Conservation (phyloP, 768 basidiomycete genomes). For the Tricholoma bakamatsutake region DNA sequence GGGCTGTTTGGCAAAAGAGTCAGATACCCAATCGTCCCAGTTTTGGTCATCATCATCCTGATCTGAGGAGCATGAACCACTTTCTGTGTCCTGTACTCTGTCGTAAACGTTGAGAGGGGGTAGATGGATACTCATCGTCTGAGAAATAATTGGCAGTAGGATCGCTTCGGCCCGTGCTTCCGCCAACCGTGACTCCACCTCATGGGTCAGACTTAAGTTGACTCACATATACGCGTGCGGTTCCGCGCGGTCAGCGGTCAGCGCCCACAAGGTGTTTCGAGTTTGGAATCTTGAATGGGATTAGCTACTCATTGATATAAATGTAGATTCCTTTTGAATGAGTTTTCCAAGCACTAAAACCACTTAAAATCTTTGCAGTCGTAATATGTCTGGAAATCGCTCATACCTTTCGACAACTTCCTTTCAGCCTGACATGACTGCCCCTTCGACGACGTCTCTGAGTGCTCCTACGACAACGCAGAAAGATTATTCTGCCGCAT, state of each 20-base stretch:
- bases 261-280: too few species aligned
- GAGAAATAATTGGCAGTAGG: background rate
- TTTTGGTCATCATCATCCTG: conserved; percentile 48
- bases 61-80: conserved; percentile 24
- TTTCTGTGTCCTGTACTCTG: conserved; percentile 19
- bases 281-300: too few species aligned
- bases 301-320: too few species aligned
- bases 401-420: conserved; percentile 8
- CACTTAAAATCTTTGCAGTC: too few species aligned
- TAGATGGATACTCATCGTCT: conserved; percentile 34
- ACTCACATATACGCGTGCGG: too few species aligned
- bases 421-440: conserved; percentile 14
- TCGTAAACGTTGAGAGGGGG: conserved; percentile 18
- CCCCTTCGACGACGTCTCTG: conserved; percentile 11
- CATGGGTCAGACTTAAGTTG: too few species aligned
- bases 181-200: too few species aligned
- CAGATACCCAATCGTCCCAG: conserved; percentile 80
- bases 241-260: too few species aligned
- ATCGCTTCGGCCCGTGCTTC: background rate
- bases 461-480: conserved; percentile 1
- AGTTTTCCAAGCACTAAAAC: too few species aligned
- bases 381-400: background rate
- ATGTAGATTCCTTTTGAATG: too few species aligned
- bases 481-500: conserved; percentile 33
- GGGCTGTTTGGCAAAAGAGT: conserved; percentile 44